phyloP scores from a whole-genome alignment of 2,329 filamentous ascomycete species.

The Colletotrichum sp. region DNA sequence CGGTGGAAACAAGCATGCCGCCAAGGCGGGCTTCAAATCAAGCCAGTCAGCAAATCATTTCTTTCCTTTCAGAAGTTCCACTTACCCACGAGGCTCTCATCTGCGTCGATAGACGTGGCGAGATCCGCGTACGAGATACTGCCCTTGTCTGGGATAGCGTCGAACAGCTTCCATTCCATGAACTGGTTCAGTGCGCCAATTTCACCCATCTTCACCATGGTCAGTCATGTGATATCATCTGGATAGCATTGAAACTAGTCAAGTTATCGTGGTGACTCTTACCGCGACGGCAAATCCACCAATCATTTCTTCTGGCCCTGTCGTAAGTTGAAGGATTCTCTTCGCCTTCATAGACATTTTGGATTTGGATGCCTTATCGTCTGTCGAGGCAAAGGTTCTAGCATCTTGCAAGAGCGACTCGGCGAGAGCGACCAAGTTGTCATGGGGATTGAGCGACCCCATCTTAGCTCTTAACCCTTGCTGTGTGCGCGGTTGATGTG shows the following conservation, averaged over 20 bases:
- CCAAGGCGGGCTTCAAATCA: not conserved
- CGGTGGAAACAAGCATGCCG: not conserved
- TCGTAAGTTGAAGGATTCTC: not conserved
- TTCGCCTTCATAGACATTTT: not conserved
- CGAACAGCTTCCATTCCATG: slow-evolving; percentile 31
- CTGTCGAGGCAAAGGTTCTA: not conserved
- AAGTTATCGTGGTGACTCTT: not conserved
- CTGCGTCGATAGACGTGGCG: slow-evolving; percentile 22
- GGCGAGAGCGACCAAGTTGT: not conserved
- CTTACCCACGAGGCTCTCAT: slow-evolving; percentile 27
- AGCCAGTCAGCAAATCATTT: not conserved
- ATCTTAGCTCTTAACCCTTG: not conserved
- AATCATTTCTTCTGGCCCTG: not conserved
- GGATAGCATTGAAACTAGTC: not conserved
- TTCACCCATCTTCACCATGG: slow-evolving; percentile 1
- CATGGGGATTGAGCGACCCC: not conserved
- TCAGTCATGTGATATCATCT: not conserved
- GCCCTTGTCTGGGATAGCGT: slow-evolving; percentile 27
- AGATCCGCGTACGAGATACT: slow-evolving; percentile 27
- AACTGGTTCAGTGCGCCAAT: slow-evolving; percentile 23
- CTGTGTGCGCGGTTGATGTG: not conserved
- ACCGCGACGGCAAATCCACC: not conserved
- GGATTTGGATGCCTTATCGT: not conserved
- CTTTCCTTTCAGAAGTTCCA: not conserved
- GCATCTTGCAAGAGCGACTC: not conserved